Conservation (phyloP, 2,329 filamentous ascomycete species). For the Fusarium sp. region DNA sequence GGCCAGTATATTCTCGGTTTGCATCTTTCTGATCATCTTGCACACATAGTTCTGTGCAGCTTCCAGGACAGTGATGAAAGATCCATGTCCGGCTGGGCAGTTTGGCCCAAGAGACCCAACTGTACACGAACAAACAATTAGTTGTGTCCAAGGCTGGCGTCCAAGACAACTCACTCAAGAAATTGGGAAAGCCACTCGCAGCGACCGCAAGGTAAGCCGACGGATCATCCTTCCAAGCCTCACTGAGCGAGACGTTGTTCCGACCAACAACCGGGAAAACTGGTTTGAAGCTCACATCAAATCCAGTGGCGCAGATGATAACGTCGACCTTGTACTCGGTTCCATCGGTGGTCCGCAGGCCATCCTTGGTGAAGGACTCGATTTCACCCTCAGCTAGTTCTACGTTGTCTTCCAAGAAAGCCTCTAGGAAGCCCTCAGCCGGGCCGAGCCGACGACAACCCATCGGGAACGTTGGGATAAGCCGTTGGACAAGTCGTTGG, state of each 20-base stretch:
- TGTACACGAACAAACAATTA: not conserved
- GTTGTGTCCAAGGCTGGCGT: not conserved
- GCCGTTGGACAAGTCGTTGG: conserved; percentile 10
- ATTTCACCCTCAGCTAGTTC: conserved; percentile 26
- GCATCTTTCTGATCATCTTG: conserved; percentile 19
- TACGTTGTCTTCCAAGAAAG: conserved; percentile 41
- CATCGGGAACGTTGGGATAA: conserved; percentile 55
- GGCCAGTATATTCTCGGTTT: conserved; percentile 14
- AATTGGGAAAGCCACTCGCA: conserved; percentile 45
- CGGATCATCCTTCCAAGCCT: conserved; percentile 43
- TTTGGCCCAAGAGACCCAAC: conserved; percentile 11
- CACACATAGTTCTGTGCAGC: conserved; percentile 20
- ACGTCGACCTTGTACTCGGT: not conserved
- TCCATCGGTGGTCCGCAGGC: conserved; percentile 16
- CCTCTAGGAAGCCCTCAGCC: conserved; percentile 55
- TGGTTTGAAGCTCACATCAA: conserved; percentile 40
- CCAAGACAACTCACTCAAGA: conserved; percentile 9
- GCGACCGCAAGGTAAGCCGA: conserved; percentile 43
- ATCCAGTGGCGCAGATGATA: too few relatives aligned
- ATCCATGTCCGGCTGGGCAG: conserved; percentile 15
- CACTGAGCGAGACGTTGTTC: conserved; percentile 26
- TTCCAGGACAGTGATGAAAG: conserved; percentile 14
- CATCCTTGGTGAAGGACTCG: conserved; percentile 7
- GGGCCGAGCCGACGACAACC: conserved; percentile 58
- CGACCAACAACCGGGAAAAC: conserved; percentile 39